phyloP scores from a whole-genome alignment of 768 basidiomycete species.

The Termitomyces sp. region DNA sequence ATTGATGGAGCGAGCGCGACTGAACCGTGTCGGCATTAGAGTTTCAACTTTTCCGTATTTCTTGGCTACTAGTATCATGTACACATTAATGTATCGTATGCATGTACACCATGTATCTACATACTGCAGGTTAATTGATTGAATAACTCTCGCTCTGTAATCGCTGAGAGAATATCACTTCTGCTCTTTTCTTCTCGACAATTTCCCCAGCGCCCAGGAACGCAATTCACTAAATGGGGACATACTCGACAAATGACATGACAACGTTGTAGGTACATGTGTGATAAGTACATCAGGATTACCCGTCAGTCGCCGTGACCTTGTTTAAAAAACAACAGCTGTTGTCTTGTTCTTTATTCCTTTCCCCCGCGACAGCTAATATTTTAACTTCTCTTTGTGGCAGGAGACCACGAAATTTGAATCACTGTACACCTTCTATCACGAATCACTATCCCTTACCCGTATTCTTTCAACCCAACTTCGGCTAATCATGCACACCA shows the following conservation, averaged over 20 bases:
- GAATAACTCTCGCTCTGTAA: not conserved
- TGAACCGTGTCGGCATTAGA: too few relatives aligned
- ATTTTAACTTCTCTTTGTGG: not conserved
- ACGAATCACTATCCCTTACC: not conserved
- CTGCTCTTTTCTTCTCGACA: not conserved
- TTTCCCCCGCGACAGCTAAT: not conserved
- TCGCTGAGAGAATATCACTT: not conserved
- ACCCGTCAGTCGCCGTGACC: not conserved
- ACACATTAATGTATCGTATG: not conserved
- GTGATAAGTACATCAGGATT: too few relatives aligned
- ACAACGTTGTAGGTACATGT: not conserved
- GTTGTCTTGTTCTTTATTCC: not conserved
- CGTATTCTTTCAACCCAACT: slow-evolving; percentile 19
- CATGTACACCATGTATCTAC: not conserved
- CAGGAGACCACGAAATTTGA: slow-evolving; percentile 12
- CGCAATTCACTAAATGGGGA: not conserved
- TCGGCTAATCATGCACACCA: slow-evolving; percentile 30
- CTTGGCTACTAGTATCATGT: not conserved
- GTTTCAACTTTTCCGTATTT: not conserved
- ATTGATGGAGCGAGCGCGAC: not conserved
- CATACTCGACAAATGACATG: not conserved
- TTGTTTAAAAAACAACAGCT: not conserved
- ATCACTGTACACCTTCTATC: too few relatives aligned
- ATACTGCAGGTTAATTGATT: not conserved
- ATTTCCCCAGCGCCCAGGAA: not conserved